Evolutionary conservation across 495 filamentous ascomycete genomes (phyloP).

Genomic region (Podospora pseudoanserina): DNA sequence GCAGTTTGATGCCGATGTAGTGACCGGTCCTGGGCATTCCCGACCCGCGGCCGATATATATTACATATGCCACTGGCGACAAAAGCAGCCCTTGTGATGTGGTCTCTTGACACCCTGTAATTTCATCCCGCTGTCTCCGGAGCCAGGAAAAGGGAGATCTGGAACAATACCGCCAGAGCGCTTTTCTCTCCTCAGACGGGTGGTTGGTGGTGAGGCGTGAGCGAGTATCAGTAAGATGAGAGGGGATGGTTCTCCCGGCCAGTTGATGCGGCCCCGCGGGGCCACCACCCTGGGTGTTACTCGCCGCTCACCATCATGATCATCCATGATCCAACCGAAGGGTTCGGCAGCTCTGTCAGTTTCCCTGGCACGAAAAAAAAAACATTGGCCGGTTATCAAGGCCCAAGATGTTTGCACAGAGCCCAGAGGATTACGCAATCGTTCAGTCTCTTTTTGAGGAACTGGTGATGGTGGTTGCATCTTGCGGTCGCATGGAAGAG

Average conservation of each 20-base stretch:
- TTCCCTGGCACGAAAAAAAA: neutral
- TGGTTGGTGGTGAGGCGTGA: neutral
- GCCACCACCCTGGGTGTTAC: neutral
- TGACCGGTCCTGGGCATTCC: conserved; percentile 9
- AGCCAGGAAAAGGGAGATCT: neutral
- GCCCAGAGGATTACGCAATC: neutral
- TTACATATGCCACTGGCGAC: neutral
- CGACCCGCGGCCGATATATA: conserved; percentile 14
- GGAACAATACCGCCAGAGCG: neutral
- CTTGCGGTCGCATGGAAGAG: neutral
- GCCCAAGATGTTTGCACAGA: conserved; percentile 6
- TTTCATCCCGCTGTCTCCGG: neutral
- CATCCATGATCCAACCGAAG: conserved; percentile 12
- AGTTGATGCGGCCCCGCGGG: conserved; percentile 2
- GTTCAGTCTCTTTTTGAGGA: neutral
- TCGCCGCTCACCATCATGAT: neutral
- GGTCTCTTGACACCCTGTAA: conserved; percentile 18
- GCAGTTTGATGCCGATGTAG: conserved; percentile 13
- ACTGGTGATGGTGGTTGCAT: conserved; percentile 1
- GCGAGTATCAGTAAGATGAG: conserved; percentile 3
- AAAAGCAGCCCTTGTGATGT: neutral
- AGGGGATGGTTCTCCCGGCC: conserved; percentile 7
- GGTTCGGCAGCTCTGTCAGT: neutral
- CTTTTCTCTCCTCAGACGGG: neutral
- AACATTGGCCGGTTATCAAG: neutral